Conservation (phyloP, 176 grass and related monocot genomes). For the Juncus inflexus region DNA sequence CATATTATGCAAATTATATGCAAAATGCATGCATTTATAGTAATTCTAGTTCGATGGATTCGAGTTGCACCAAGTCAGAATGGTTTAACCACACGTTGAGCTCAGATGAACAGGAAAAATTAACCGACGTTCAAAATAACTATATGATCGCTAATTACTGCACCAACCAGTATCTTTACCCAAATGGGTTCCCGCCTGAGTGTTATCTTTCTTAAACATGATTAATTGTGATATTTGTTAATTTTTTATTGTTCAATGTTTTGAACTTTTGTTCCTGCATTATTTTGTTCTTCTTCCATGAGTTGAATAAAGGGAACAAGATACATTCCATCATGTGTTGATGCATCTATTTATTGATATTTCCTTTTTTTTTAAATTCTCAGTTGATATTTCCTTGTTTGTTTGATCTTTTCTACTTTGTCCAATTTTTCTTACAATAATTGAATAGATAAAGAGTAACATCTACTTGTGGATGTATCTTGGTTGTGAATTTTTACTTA, state of each 20-base stretch:
- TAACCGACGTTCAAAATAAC: slow-evolving; percentile 11
- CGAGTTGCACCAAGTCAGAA: background rate
- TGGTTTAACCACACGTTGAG: slow-evolving; percentile 14
- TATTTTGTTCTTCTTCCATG: background rate
- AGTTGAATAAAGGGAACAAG: background rate
- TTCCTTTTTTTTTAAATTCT: background rate
- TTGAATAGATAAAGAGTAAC: too few relatives aligned
- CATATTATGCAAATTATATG: slow-evolving; percentile 7
- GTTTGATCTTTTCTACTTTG: too few relatives aligned
- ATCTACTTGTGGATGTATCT: too few relatives aligned
- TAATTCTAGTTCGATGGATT: background rate
- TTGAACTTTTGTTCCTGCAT: background rate
- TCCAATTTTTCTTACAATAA: too few relatives aligned
- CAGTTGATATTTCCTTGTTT: too few relatives aligned
- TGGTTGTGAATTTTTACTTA: too few relatives aligned
- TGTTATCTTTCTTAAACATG: background rate
- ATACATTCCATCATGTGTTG: background rate
- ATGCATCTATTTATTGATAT: too few relatives aligned
- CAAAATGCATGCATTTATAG: background rate
- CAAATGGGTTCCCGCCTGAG: slow-evolving; percentile 13
- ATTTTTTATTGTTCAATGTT: background rate
- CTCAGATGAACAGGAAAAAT: slow-evolving; percentile 4
- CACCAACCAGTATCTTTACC: slow-evolving; percentile 5
- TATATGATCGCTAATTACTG: slow-evolving; percentile 25
- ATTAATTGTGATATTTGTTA: background rate